phyloP scores from a whole-genome alignment of 495 filamentous ascomycete species.

The Arthonia radiata region DNA sequence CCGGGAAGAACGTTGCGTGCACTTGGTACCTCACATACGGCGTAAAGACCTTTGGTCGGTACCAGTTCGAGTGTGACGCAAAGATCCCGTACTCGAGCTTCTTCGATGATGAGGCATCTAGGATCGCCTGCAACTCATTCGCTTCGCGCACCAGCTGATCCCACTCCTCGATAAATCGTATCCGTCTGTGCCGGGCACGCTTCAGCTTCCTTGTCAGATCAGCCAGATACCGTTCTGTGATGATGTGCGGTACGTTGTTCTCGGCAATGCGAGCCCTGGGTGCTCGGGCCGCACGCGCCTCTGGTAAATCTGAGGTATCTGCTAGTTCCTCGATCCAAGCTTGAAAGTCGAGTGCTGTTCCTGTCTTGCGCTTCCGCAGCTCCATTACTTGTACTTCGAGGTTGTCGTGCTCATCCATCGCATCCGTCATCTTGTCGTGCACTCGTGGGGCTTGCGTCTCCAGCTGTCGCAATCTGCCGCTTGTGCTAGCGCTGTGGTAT shows the following conservation, averaged over 20 bases:
- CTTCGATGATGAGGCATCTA: slow-evolving; percentile 63
- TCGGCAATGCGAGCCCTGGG: slow-evolving; percentile 16
- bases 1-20: slow-evolving; percentile 43
- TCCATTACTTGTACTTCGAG: slow-evolving; percentile 56
- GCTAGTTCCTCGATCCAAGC: slow-evolving; percentile 73
- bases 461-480: slow-evolving; percentile 41
- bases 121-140: slow-evolving; percentile 47
- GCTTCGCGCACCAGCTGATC: slow-evolving; percentile 49
- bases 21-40: slow-evolving; percentile 67
- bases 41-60: slow-evolving; percentile 28
- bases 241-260: slow-evolving; percentile 42
- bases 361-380: slow-evolving; percentile 57
- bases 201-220: slow-evolving; percentile 61
- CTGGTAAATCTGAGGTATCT: slow-evolving; percentile 44
- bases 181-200: slow-evolving; percentile 56
- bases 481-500: slow-evolving; percentile 49
- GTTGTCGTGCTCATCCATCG: slow-evolving; percentile 53
- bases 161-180: slow-evolving; percentile 70
- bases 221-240: slow-evolving; percentile 82
- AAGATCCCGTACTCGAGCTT: slow-evolving; percentile 51
- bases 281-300: slow-evolving; percentile 19
- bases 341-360: slow-evolving; percentile 53
- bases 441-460: slow-evolving; percentile 57
- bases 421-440: slow-evolving; percentile 73
- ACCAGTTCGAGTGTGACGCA: slow-evolving; percentile 25